phyloP scores from a whole-genome alignment of 2,329 filamentous ascomycete genomes.

The Aspergillus puulaauensis region DNA sequence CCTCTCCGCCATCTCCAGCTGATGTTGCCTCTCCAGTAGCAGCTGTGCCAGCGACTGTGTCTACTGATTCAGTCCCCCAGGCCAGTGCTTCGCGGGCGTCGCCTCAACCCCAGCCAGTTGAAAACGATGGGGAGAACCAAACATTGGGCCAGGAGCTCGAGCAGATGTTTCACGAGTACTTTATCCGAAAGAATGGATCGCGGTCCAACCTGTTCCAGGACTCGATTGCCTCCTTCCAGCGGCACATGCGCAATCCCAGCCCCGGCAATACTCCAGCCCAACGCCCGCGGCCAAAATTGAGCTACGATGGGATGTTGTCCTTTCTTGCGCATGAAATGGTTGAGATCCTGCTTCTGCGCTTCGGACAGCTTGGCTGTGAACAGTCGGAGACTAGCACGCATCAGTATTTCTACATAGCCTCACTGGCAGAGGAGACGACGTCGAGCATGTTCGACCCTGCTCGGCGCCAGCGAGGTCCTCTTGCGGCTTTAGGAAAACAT shows the following conservation, averaged over 20 bases:
- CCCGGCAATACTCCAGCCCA: not conserved
- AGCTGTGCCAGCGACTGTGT: too few relatives aligned
- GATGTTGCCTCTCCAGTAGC: too few relatives aligned
- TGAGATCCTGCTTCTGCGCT: not conserved
- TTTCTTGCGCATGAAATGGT: not conserved
- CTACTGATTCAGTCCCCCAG: too few relatives aligned
- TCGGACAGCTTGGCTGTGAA: not conserved
- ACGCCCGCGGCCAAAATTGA: not conserved
- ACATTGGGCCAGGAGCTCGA: not conserved
- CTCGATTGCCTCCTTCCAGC: not conserved
- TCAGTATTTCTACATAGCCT: not conserved
- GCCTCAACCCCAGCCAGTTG: too few relatives aligned
- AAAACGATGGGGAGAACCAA: not conserved
- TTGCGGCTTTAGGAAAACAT: not conserved
- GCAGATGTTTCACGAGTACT: not conserved
- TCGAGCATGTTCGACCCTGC: not conserved
- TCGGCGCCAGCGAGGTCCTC: accelerated
- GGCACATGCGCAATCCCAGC: not conserved
- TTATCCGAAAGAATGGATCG: not conserved
- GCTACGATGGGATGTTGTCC: not conserved
- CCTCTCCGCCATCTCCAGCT: not conserved
- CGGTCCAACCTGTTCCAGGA: not conserved
- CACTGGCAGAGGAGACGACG: not conserved
- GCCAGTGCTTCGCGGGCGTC: too few relatives aligned
- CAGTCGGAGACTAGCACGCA: not conserved